Evolutionary conservation across 2,329 filamentous ascomycete genomes (phyloP).

Genomic region (Colletotrichum destructivum): DNA sequence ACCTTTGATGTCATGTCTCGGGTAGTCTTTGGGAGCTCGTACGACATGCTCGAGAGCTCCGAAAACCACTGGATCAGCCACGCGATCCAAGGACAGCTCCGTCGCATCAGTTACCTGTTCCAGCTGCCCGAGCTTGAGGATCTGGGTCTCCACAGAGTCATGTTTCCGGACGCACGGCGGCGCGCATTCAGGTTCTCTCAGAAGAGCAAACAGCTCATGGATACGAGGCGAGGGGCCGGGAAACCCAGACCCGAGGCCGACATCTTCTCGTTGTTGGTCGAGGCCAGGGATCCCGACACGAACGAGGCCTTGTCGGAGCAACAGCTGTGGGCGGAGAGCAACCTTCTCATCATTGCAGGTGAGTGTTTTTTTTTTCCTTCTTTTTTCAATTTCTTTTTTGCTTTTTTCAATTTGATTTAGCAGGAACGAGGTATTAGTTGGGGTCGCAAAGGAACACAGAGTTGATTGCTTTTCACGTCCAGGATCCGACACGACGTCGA

Average conservation of each 20-base stretch:
- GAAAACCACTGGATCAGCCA: constrained; percentile 39
- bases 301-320: constrained; percentile 56
- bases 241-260: constrained; percentile 53
- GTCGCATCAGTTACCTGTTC: constrained; percentile 39
- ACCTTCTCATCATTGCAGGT: constrained; percentile 52
- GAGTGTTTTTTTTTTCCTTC: background rate
- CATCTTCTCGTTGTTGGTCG: constrained; percentile 62
- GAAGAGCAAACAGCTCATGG: background rate
- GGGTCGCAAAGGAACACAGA: too few relatives aligned
- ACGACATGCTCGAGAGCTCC: constrained; percentile 37
- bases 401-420: too few relatives aligned
- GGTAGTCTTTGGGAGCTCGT: constrained; percentile 43
- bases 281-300: constrained; percentile 61
- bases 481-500: constrained; percentile 57
- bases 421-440: too few relatives aligned
- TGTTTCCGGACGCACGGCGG: constrained; percentile 36
- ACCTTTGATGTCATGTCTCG: constrained; percentile 42
- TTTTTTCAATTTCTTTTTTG: too few relatives aligned
- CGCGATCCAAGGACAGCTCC: constrained; percentile 42
- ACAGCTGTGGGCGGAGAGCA: constrained; percentile 61
- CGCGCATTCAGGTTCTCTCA: background rate
- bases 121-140: constrained; percentile 22
- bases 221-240: background rate
- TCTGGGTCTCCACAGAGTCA: constrained; percentile 15
- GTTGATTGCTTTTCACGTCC: constrained; percentile 19